Conservation (phyloP, 306 rosid species). For the Senna siamea region DNA sequence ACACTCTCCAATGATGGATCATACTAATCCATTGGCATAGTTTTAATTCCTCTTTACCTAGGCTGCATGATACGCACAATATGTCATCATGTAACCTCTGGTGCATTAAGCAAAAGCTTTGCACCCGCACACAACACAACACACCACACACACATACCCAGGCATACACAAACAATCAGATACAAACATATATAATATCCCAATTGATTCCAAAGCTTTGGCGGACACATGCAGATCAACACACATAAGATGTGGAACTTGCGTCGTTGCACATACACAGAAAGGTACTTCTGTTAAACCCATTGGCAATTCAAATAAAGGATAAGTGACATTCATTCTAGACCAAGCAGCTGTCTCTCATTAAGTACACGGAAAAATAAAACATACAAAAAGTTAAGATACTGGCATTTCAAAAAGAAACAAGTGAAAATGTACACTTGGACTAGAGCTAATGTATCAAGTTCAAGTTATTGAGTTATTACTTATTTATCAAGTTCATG, state of each 20-base stretch:
- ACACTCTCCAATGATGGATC: too few species aligned
- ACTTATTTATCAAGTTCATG: background rate
- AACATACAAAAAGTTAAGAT: constrained; percentile 24
- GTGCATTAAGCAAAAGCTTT: background rate
- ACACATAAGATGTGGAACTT: too few species aligned
- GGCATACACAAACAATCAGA: background rate
- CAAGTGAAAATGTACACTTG: background rate
- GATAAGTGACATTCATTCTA: too few species aligned
- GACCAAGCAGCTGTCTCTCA: too few species aligned
- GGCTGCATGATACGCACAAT: background rate
- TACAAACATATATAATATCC: background rate
- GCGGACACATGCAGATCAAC: too few species aligned
- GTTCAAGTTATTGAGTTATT: background rate
- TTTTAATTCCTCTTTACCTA: too few species aligned
- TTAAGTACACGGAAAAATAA: too few species aligned
- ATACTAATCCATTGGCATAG: too few species aligned
- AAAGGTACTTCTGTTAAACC: too few species aligned
- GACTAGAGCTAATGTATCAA: background rate
- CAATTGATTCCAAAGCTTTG: too few species aligned
- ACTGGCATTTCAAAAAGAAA: constrained; percentile 7
- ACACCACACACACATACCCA: background rate
- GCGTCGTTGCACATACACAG: too few species aligned
- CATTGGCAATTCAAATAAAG: too few species aligned
- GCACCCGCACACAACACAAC: background rate
- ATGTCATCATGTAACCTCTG: background rate